Conservation (phyloP, 1,139 yeast species). For the Arxiozyma slooffiae region DNA sequence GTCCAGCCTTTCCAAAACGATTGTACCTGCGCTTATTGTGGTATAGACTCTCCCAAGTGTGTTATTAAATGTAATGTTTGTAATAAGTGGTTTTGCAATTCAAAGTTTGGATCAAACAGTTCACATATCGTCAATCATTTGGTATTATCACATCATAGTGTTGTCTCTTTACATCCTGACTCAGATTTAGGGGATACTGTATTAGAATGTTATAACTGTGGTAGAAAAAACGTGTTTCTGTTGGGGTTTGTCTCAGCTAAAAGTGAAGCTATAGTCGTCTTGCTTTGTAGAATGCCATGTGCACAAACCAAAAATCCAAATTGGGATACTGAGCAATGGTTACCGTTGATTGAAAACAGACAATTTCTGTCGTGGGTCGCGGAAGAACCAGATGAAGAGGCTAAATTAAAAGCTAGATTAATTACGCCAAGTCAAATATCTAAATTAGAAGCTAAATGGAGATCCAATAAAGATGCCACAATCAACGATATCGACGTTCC, state of each 20-base stretch:
- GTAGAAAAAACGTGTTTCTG: slow-evolving; percentile 67
- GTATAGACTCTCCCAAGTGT: slow-evolving; percentile 52
- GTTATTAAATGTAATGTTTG: slow-evolving; percentile 74
- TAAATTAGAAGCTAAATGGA: slow-evolving; percentile 75
- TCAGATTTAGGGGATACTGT: slow-evolving; percentile 79
- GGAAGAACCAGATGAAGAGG: slow-evolving; percentile 56
- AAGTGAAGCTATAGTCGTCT: slow-evolving; percentile 76
- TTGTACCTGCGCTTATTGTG: slow-evolving; percentile 58
- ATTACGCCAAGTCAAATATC: slow-evolving; percentile 59
- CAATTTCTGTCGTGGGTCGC: slow-evolving; percentile 79
- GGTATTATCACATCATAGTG: slow-evolving; percentile 70
- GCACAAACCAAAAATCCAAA: slow-evolving; percentile 63
- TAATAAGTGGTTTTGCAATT: slow-evolving; percentile 84
- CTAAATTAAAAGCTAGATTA: slow-evolving; percentile 42
- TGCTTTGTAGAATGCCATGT: slow-evolving; percentile 83
- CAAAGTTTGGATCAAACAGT: slow-evolving; percentile 48
- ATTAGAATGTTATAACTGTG: slow-evolving; percentile 87
- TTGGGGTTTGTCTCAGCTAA: slow-evolving; percentile 86
- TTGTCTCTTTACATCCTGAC: slow-evolving; percentile 65
- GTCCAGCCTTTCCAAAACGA: neutral
- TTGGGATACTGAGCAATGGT: slow-evolving; percentile 91
- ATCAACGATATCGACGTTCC: slow-evolving; percentile 46
- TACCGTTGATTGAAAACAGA: slow-evolving; percentile 71
- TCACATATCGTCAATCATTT: slow-evolving; percentile 84
- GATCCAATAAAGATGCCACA: slow-evolving; percentile 58